Evolutionary conservation across 148 eudicot genomes (phyloP).

Genomic region (Oxyria digyna): DNA sequence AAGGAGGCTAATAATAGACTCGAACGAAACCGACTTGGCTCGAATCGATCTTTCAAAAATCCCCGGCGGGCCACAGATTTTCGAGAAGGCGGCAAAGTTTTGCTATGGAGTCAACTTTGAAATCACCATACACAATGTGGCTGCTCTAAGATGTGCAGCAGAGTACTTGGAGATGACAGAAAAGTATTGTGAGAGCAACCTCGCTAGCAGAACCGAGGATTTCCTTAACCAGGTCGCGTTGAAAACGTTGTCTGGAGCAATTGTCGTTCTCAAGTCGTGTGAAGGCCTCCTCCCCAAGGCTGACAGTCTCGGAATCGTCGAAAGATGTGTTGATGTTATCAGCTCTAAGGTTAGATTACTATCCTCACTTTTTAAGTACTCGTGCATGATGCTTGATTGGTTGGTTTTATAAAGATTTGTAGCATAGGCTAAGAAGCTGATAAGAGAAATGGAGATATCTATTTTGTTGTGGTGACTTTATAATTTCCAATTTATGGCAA

Average conservation of each 20-base stretch:
- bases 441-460: no score
- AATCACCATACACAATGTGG: conserved; percentile 87
- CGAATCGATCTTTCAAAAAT: conserved; percentile 59
- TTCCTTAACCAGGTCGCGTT: conserved; percentile 75
- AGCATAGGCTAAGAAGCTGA: no score
- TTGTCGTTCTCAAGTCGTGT: conserved; percentile 69
- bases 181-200: conserved; percentile 55
- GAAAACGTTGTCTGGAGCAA: conserved; percentile 61
- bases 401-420: no score
- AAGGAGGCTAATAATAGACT: conserved; percentile 55
- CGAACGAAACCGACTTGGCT: conserved; percentile 48
- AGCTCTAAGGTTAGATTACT: conserved; percentile 40
- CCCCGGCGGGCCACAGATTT: conserved; percentile 81
- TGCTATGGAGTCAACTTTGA: conserved; percentile 95
- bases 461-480: no score
- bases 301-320: conserved; percentile 39
- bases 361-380: neutral
- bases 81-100: conserved; percentile 86
- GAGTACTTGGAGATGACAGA: conserved; percentile 88
- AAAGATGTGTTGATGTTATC: conserved; percentile 60
- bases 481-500: no score
- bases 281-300: conserved; percentile 73
- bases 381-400: neutral
- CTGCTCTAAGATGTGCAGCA: conserved; percentile 80
- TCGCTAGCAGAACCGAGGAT: conserved; percentile 74